Conservation (phyloP, 1,284 basidiomycete genomes). For the Trichosporon sp. region DNA sequence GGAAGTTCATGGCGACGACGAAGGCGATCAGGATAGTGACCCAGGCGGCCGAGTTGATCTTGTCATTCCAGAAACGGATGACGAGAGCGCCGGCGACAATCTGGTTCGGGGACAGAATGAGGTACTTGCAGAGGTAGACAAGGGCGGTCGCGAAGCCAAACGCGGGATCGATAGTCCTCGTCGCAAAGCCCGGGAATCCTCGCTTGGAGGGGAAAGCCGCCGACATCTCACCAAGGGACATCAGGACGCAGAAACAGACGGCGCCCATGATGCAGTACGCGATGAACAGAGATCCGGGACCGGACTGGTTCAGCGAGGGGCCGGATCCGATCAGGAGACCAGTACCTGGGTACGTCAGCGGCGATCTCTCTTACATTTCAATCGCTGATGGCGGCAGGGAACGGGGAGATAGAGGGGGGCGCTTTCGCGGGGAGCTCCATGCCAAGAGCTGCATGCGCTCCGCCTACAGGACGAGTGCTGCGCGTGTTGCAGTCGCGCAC, state of each 20-base stretch:
- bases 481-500: too few species aligned
- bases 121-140: conserved; percentile 58
- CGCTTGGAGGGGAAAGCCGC: conserved; percentile 49
- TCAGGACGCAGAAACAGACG: conserved; percentile 47
- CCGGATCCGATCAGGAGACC: conserved; percentile 73
- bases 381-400: neutral
- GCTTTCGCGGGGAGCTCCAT: neutral
- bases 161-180: conserved; percentile 47
- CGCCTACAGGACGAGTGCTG: too few species aligned
- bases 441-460: neutral
- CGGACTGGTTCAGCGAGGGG: conserved; percentile 55
- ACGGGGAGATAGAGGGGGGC: conserved; percentile 10
- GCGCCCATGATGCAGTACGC: conserved; percentile 56
- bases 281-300: conserved; percentile 58
- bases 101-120: conserved; percentile 62
- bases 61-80: conserved; percentile 49
- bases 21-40: conserved; percentile 54
- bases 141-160: conserved; percentile 47
- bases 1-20: conserved; percentile 63
- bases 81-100: conserved; percentile 55
- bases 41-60: conserved; percentile 51
- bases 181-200: conserved; percentile 53
- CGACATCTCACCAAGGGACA: conserved; percentile 55
- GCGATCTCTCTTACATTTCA: neutral
- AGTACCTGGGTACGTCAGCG: conserved; percentile 54